phyloP scores from a whole-genome alignment of 306 rosid species.

The Cucurbita argyrosperma region DNA sequence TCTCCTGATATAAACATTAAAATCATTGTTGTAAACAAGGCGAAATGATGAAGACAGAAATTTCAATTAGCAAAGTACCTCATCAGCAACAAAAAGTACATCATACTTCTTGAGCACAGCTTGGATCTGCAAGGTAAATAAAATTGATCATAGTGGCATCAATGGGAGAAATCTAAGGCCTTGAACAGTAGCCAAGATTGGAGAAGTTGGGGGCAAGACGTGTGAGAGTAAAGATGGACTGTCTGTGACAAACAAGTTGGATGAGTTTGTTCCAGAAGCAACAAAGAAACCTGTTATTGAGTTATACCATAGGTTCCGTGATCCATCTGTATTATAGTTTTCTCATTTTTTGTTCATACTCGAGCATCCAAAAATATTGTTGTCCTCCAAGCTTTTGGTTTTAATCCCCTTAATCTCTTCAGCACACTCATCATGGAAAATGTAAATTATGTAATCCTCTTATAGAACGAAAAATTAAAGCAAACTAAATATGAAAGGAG shows the following conservation, averaged over 20 bases:
- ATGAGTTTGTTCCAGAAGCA: slow-evolving; percentile 83
- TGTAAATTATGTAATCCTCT: neutral
- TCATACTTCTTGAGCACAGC: slow-evolving; percentile 84
- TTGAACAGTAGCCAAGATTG: too few species aligned
- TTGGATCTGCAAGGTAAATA: slow-evolving; percentile 48
- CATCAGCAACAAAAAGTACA: slow-evolving; percentile 89
- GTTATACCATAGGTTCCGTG: slow-evolving; percentile 36
- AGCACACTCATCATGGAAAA: neutral
- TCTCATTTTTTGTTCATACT: too few species aligned
- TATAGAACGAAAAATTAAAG: neutral
- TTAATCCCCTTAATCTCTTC: slow-evolving; percentile 31
- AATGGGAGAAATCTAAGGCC: neutral
- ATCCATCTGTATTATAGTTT: slow-evolving; percentile 32
- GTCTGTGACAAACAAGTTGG: slow-evolving; percentile 35
- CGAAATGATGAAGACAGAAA: slow-evolving; percentile 1
- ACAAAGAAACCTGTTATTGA: slow-evolving; percentile 50
- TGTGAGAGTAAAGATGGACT: too few species aligned
- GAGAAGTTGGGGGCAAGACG: too few species aligned
- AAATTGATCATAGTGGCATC: neutral
- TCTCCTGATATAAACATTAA: neutral
- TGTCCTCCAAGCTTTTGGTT: slow-evolving; percentile 23
- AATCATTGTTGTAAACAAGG: neutral
- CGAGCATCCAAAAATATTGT: too few species aligned
- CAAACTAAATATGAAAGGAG: neutral
- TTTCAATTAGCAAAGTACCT: slow-evolving; percentile 31